Base-by-base conservation (phyloP, 2,329 filamentous ascomycete genomes). In the Arthrobotrys conoides region DNA sequence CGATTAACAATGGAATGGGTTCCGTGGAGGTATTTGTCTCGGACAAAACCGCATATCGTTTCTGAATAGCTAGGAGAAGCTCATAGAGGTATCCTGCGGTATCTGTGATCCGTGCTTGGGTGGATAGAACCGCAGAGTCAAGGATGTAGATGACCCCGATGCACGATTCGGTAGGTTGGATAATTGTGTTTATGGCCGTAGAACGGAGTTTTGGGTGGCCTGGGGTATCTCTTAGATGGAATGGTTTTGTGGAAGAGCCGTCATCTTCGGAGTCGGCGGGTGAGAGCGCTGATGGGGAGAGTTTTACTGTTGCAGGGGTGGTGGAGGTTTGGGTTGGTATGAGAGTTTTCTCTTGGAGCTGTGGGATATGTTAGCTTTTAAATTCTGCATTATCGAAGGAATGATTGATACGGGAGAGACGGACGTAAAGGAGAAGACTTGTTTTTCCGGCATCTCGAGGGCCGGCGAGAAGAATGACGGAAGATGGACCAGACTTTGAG, bases 121-220 rank as follows among this genome's bases (percentile, higher is more conserved):
- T 57, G 12, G 83, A 82, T 18, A 86, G 86, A 10, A 94, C 85
- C 1, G 89, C 89, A 10, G 94, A 92, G 84, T 99, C 96, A n/a
- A 97, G 89, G 80, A 97, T 86, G 84, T 95, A 99, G 65, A 98
- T 88, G 66, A 98, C 87, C 18, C 92, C 94, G 48, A 88, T 88
- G 59, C 95, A 76, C 4, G 65, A 72, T 41, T 76, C 68, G 24
- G 53, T 71, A 24, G 79, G 80, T 5, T 80, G 78, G 30, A 81
- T 83, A 27, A 91, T 85, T 67, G 85, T 86, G 49, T 87, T 84
- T 75, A 92, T 87, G 2, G 92, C 90, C 80, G 90, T 87, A 82
- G 90, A 88, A 78, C 96, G 93, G 76, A 99, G 90, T 86, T 99
- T 99, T 82, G 93, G 94, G 86, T 99, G 96, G 46, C 96, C 96